phyloP scores from a whole-genome alignment of 805 yeast species.

The Kuraishia floccosa region DNA sequence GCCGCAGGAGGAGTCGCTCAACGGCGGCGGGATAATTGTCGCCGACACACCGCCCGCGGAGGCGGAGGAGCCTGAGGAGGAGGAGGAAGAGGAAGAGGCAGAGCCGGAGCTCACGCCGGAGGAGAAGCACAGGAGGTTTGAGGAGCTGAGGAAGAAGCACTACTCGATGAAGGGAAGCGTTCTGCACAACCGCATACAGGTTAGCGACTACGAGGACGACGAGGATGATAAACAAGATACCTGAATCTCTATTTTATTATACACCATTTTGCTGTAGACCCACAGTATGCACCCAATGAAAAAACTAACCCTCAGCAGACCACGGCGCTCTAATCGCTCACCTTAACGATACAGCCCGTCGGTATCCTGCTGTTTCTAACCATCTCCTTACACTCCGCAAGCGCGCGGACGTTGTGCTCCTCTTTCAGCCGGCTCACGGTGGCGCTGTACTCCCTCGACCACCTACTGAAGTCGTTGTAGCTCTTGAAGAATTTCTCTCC shows the following conservation, averaged over 20 bases:
- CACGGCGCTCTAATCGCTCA: not conserved
- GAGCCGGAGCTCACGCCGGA: constrained; percentile 32
- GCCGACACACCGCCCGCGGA: constrained; percentile 11
- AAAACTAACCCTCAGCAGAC: too few species aligned
- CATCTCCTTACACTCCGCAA: constrained; percentile 7
- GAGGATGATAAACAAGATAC: constrained; percentile 5
- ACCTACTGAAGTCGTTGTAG: constrained; percentile 12
- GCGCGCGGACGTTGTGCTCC: constrained; percentile 7
- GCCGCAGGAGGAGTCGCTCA: constrained; percentile 14
- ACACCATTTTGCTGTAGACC: too few species aligned
- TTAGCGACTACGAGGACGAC: constrained; percentile 19
- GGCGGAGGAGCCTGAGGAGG: constrained; percentile 14
- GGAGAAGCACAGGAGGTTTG: constrained; percentile 58
- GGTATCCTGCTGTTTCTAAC: too few species aligned
- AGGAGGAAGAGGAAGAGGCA: constrained; percentile 26
- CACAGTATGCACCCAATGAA: too few species aligned
- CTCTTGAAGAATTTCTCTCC: constrained; percentile 11
- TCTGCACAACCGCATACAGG: constrained; percentile 28
- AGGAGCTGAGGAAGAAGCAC: constrained; percentile 70
- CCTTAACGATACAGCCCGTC: not conserved
- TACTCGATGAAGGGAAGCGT: constrained; percentile 50
- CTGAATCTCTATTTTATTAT: too few species aligned
- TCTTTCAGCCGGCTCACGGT: constrained; percentile 7
- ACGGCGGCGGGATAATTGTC: constrained; percentile 27
- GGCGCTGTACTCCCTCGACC: constrained; percentile 9